Conservation (phyloP, 2,329 filamentous ascomycete genomes). For the Leptoxyphium fumago region DNA sequence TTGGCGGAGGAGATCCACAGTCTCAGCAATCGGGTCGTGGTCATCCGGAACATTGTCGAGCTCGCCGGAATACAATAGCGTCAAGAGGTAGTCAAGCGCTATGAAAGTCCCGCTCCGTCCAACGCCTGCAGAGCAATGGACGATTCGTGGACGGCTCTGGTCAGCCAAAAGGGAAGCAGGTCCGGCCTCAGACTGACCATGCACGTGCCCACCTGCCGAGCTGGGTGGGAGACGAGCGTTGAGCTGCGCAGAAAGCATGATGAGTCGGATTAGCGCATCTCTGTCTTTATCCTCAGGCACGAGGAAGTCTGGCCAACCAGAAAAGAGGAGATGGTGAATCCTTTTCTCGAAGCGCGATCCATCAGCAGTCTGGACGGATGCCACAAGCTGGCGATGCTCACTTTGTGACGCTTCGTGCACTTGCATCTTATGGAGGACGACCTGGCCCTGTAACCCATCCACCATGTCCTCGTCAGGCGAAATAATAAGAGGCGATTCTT, state of each 20-base stretch:
- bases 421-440: slow-evolving; percentile 43
- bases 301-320: slow-evolving; percentile 79
- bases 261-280: slow-evolving; percentile 52
- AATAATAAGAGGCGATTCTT: slow-evolving; percentile 15
- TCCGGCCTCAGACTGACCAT: slow-evolving; percentile 11
- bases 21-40: slow-evolving; percentile 58
- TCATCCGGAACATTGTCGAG: slow-evolving; percentile 37
- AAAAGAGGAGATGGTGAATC: slow-evolving; percentile 76
- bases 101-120: slow-evolving; percentile 93
- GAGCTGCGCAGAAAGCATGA: slow-evolving; percentile 48
- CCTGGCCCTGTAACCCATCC: slow-evolving; percentile 46
- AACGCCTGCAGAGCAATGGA: slow-evolving; percentile 67
- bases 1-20: slow-evolving; percentile 66
- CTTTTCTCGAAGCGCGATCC: slow-evolving; percentile 40
- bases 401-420: slow-evolving; percentile 44
- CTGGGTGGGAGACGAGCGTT: not conserved
- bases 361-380: slow-evolving; percentile 30
- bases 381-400: slow-evolving; percentile 58
- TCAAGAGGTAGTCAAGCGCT: slow-evolving; percentile 78
- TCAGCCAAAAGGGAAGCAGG: slow-evolving; percentile 6
- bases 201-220: not conserved
- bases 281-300: slow-evolving; percentile 58
- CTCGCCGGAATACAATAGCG: slow-evolving; percentile 63
- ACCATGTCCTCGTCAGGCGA: slow-evolving; percentile 7
- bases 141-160: slow-evolving; percentile 53